phyloP scores from a whole-genome alignment of 75 land plant genomes.

The Pseudotsuga menziesii region DNA sequence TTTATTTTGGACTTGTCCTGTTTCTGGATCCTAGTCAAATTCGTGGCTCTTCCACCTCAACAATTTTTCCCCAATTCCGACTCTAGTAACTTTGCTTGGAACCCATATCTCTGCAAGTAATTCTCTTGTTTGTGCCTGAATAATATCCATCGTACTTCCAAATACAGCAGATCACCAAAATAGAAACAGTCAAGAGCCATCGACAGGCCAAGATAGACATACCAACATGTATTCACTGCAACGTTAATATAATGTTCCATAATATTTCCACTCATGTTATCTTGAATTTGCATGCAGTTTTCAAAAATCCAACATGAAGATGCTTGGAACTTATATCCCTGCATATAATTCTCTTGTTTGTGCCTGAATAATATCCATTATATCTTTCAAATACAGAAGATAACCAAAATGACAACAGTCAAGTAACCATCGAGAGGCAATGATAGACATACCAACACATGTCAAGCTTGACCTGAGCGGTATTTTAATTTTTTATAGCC shows the following conservation, averaged over 20 bases:
- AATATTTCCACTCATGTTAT: neutral
- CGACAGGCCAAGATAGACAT: neutral
- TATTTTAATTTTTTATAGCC: neutral
- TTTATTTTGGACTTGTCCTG: no score
- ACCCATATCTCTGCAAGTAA: neutral
- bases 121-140: neutral
- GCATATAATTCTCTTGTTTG: neutral
- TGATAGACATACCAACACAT: neutral
- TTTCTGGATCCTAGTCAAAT: no score
- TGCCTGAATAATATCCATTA: no score
- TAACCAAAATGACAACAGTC: no score
- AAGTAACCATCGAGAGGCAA: neutral
- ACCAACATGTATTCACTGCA: neutral
- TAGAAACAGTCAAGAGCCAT: neutral
- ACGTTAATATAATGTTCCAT: neutral
- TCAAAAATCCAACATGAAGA: neutral
- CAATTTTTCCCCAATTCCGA: no score
- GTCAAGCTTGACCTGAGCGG: neutral
- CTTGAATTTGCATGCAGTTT: neutral
- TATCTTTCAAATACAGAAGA: no score
- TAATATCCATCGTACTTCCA: neutral
- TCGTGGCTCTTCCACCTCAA: no score
- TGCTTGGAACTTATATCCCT: neutral
- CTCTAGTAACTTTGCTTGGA: neutral
- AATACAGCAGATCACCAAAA: neutral